Conservation (phyloP, 73 alveolate species). For the Paramecium biaurelia region DNA sequence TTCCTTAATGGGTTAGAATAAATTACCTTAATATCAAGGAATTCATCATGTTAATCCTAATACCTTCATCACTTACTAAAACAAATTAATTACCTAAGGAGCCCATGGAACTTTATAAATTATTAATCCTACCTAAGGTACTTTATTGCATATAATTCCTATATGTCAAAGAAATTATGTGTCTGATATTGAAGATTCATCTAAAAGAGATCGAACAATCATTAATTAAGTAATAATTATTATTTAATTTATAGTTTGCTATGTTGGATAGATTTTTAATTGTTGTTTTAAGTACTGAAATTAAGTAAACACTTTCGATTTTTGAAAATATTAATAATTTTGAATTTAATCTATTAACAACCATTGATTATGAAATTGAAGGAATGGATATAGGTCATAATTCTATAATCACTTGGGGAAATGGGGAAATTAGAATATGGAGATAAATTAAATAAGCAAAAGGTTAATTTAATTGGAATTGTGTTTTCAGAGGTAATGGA, state of each 20-base stretch:
- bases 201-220: neutral
- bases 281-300: neutral
- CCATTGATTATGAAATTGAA: neutral
- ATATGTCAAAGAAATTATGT: neutral
- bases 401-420: neutral
- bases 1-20: neutral
- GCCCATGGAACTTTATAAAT: neutral
- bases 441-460: neutral
- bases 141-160: neutral
- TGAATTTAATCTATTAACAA: neutral
- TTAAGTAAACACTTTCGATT: neutral
- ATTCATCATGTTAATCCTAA: neutral
- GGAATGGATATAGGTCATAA: neutral
- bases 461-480: constrained; percentile 2
- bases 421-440: neutral
- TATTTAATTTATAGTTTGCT: neutral
- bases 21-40: neutral
- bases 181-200: neutral
- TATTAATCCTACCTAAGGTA: neutral
- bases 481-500: constrained; percentile 4
- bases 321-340: constrained; percentile 7
- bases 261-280: neutral
- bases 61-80: neutral
- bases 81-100: neutral
- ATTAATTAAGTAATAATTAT: neutral